Percentiles rank a stretch among this genome's conserved stretches.
phyloP scores from a whole-genome alignment of 2,329 filamentous ascomycete species.

The Diaporthe ilicicola region DNA sequence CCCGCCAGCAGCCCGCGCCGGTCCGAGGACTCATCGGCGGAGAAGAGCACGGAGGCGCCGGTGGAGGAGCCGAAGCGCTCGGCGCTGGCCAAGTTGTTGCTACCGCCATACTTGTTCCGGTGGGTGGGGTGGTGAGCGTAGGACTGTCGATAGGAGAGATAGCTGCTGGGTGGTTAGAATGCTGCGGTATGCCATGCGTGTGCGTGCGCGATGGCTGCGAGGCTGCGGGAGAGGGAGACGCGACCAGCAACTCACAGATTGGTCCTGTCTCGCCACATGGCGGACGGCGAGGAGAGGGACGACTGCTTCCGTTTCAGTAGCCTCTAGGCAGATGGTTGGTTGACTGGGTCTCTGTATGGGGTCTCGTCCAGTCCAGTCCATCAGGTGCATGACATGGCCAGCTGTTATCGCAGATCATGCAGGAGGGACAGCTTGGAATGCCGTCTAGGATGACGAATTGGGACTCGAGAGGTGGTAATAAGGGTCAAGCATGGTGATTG shows the following conservation, averaged over 20 bases:
- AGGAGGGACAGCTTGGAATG: conserved; percentile 15
- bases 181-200: conserved; percentile 10
- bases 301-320: conserved; percentile 32
- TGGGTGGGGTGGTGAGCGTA: conserved; percentile 94
- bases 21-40: conserved; percentile 59
- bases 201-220: conserved; percentile 27
- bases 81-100: conserved; percentile 54
- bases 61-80: conserved; percentile 60
- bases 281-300: conserved; percentile 57
- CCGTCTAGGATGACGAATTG: conserved; percentile 26
- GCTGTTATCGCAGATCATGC: conserved; percentile 25
- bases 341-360: not conserved
- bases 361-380: conserved; percentile 22
- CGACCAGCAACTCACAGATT: conserved; percentile 77
- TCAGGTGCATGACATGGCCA: conserved; percentile 32
- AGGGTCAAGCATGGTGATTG: conserved; percentile 29
- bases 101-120: conserved; percentile 73
- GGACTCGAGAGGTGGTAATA: conserved; percentile 28
- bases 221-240: not conserved
- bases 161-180: conserved; percentile 63
- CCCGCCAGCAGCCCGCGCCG: conserved; percentile 84
- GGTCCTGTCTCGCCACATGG: conserved; percentile 99
- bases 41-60: conserved; percentile 63
- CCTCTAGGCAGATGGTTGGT: conserved; percentile 24
- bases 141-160: conserved; percentile 98